Conservation (phyloP, 1,284 basidiomycete species). For the Ganoderma boninense region DNA sequence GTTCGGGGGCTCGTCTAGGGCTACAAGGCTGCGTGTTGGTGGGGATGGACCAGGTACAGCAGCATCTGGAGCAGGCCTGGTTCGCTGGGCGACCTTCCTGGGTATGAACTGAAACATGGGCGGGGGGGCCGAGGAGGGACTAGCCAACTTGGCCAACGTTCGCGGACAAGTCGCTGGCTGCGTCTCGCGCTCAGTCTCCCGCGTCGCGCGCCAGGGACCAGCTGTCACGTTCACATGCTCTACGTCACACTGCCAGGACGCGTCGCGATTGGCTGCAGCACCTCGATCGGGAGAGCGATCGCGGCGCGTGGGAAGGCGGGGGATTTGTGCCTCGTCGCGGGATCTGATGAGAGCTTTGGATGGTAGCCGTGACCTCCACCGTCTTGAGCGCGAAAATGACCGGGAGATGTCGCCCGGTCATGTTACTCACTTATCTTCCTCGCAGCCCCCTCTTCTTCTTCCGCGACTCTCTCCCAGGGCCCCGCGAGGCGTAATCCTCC, state of each 20-base stretch:
- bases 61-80: constrained; percentile 1
- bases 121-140: constrained; percentile 3
- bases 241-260: not conserved
- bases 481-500: not conserved
- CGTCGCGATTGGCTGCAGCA: not conserved
- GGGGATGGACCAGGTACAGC: not conserved
- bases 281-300: not conserved
- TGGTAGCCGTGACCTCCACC: not conserved
- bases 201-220: constrained; percentile 5
- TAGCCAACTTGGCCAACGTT: constrained; percentile 1
- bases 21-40: not conserved
- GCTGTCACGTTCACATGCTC: not conserved
- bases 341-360: not conserved
- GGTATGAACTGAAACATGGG: constrained; percentile 42
- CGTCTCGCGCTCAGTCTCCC: not conserved
- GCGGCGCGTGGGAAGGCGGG: too few species aligned
- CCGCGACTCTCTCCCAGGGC: constrained; percentile 1
- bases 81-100: constrained; percentile 37
- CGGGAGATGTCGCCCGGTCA: not conserved
- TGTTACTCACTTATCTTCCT: constrained; percentile 3
- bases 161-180: constrained; percentile 2
- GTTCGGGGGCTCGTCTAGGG: not conserved
- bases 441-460: constrained; percentile 7
- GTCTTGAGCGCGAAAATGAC: not conserved
- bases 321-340: too few species aligned